Conservation (phyloP, 495 filamentous ascomycete genomes). For the Talaromyces liani region DNA sequence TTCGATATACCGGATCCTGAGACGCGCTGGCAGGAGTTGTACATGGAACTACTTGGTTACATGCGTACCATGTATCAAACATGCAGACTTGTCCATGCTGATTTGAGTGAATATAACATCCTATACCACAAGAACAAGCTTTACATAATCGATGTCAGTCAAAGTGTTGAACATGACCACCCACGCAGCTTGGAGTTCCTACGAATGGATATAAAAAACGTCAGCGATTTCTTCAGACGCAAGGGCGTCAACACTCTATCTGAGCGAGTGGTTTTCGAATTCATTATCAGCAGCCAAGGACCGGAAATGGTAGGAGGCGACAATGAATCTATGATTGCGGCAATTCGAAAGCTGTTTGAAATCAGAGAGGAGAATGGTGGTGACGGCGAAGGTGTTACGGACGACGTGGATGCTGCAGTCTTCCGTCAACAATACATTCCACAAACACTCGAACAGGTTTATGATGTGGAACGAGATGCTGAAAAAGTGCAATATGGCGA, state of each 20-base stretch:
- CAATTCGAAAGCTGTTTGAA: constrained; percentile 44
- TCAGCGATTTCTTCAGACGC: constrained; percentile 80
- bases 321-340: constrained; percentile 34
- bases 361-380: constrained; percentile 32
- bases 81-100: constrained; percentile 87
- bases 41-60: constrained; percentile 74
- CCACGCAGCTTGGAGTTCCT: constrained; percentile 85
- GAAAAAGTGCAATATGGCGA: constrained; percentile 65
- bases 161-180: constrained; percentile 94
- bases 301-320: constrained; percentile 29
- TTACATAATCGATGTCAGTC: constrained; percentile 95
- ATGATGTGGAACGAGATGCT: constrained; percentile 88
- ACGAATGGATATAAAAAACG: constrained; percentile 96
- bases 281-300: constrained; percentile 58
- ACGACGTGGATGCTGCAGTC: constrained; percentile 77
- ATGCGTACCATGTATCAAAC: constrained; percentile 90
- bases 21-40: constrained; percentile 62
- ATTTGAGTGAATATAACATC: constrained; percentile 95
- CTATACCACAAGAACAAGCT: constrained; percentile 78
- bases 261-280: constrained; percentile 70
- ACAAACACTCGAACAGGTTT: constrained; percentile 87
- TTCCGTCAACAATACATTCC: constrained; percentile 95
- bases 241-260: constrained; percentile 72
- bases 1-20: constrained; percentile 49
- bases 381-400: constrained; percentile 24